Evolutionary conservation across 2,329 filamentous ascomycete genomes (phyloP), one percentile per base, ranked within the genome.

Genomic region (Aspergillus tanneri): DNA sequence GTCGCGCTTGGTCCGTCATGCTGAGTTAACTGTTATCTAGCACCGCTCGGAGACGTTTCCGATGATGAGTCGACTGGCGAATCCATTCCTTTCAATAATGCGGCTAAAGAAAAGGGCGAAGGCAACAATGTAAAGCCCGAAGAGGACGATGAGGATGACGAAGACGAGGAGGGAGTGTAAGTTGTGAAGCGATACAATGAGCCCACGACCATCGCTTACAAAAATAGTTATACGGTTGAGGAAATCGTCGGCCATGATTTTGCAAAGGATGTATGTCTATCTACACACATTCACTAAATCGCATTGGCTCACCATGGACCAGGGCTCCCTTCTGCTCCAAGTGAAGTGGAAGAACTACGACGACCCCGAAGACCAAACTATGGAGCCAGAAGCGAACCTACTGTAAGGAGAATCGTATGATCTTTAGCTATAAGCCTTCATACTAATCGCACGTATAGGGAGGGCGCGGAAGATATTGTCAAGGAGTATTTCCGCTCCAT

Each of bases 321-420:
- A 74, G 71, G 66, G 66, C 25, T 59, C 58, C 14, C 59, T 76
- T 19, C 49, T 67, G 27, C 66, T 75, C 16, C 54, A 65, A 6
- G 72, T 77, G 23, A 77, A 77, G 56, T 77, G 75, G 75, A 70
- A 71, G 52, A 73, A 72, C 4, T 77, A 75, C 43, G 65, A 72
- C 2, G 59, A 71, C 5, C 64, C 66, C 2, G 54, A 59, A n/a
- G 73, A 77, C 38, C 63, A 68, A 43, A 77, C 75, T 2, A 59
- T 68, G 58, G 75, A 77, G 49, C 72, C 73, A 1, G 73, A 77
- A 56, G 67, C 70, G 5, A 71, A 73, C 38, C 58, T 75, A 4
- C 39, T 72, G 67, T 74, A 66, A 47, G 70, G 38, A 49, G 19
- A 21, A 6, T 16, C 21, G 21, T 11, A 16, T 12, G 32, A 37